Conservation (phyloP, 1,284 basidiomycete species). For the Austroboletus niveus region DNA sequence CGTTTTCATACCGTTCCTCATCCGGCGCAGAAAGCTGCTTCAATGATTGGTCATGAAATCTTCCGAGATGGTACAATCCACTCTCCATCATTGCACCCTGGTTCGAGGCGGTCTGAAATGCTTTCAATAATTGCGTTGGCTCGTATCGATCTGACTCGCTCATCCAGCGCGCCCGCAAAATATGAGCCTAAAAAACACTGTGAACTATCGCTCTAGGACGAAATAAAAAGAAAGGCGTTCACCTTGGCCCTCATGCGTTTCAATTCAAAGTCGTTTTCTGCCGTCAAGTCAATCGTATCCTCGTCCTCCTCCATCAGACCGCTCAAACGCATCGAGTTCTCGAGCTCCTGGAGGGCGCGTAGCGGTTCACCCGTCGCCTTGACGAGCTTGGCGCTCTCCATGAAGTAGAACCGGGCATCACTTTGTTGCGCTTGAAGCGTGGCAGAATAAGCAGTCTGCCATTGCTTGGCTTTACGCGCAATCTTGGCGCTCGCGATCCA, state of each 20-base stretch:
- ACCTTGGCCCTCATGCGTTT: slow-evolving; percentile 74
- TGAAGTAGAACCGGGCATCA: slow-evolving; percentile 78
- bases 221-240: slow-evolving; percentile 7
- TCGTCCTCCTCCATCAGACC: slow-evolving; percentile 40
- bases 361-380: slow-evolving; percentile 81
- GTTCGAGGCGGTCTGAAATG: slow-evolving; percentile 20
- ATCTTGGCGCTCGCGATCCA: slow-evolving; percentile 96
- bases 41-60: slow-evolving; percentile 80
- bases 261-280: slow-evolving; percentile 46
- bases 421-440: slow-evolving; percentile 87
- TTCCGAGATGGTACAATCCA: slow-evolving; percentile 81
- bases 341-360: slow-evolving; percentile 87
- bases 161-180: slow-evolving; percentile 93
- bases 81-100: slow-evolving; percentile 72
- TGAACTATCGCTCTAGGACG: slow-evolving; percentile 2
- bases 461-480: slow-evolving; percentile 92
- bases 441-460: slow-evolving; percentile 97
- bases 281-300: slow-evolving; percentile 56
- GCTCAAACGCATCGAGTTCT: slow-evolving; percentile 66
- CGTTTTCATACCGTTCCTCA: slow-evolving; percentile 44
- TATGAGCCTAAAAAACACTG: slow-evolving; percentile 58
- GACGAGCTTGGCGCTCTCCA: slow-evolving; percentile 89
- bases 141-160: slow-evolving; percentile 86
- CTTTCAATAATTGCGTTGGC: slow-evolving; percentile 41
- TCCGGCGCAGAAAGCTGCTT: slow-evolving; percentile 52